Base-by-base conservation (phyloP, 768 basidiomycete genomes). In the Russula virescens region DNA sequence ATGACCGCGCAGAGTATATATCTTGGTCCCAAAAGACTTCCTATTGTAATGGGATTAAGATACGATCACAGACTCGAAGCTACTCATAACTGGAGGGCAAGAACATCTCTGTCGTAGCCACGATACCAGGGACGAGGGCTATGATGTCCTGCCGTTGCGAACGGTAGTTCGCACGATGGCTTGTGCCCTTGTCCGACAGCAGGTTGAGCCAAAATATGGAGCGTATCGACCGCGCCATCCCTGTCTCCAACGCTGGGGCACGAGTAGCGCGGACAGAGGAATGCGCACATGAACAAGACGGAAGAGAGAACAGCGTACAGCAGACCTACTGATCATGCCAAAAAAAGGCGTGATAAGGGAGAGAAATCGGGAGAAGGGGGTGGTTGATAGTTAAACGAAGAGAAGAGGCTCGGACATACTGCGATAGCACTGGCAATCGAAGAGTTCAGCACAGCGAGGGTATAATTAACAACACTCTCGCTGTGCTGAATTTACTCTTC, bases 101-200 rank as follows among this genome's bases (percentile, higher is more conserved):
- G 76, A 1, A 82, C 80, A 91, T 72, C 68, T 92, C 89, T 19
- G 88, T 81, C 0, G 75, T 75, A 1, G 81, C 80, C 0, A 91
- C 88, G 2, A 89, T 75, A 14, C 76, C 68, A 0, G 85, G 78
- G 8, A 92, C 81, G 14, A 79, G 75, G 4, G 88, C 61, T 5
- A 90, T 82, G 58, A 86, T 86, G 82, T n/a, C 92, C 92, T 7
- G 90, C 87, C 0, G 91, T 91, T 18, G 86, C 71, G 70, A 94
- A 93, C 1, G 89, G 88, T 14, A 87, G 78, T 0, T 91, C 92
- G 69, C 85, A 90, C 9, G 87, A 77, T 1, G 87, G 80, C 50
- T 77, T 79, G 34, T 78, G 76, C 60, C 84, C 80, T 68, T 87
- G 84, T 0, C 87, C 88, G 31, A 80, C 77, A 1, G 86, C 87